These are phyloP conservation scores for Psilocybe sp. DNA, from an alignment of 768 basidiomycete genomes.

Conservation along the genomic window DNA sequence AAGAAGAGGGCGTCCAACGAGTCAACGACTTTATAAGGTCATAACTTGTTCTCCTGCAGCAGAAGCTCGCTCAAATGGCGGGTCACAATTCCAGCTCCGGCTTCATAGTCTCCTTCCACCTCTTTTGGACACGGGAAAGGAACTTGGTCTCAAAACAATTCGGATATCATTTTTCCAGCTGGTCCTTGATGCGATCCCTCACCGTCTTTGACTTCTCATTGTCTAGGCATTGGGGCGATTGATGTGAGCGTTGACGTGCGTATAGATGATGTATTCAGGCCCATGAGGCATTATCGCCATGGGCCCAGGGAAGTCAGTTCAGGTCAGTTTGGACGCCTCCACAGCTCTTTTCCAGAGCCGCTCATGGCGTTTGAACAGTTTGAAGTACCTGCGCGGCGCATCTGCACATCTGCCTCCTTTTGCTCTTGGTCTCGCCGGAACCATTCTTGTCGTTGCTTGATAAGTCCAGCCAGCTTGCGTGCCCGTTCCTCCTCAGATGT, in stretches of 20 bases:
- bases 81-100: constrained; percentile 69
- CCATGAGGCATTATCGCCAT: constrained; percentile 51
- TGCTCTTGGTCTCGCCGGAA: constrained; percentile 70
- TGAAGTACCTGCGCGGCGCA: constrained; percentile 48
- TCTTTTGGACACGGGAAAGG: constrained; percentile 59
- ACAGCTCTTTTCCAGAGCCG: constrained; percentile 54
- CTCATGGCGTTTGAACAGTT: constrained; percentile 60
- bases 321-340: constrained; percentile 42
- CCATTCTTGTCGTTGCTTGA: constrained; percentile 62
- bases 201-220: constrained; percentile 47
- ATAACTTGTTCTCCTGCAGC: constrained; percentile 39
- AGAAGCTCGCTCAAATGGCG: constrained; percentile 71
- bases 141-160: constrained; percentile 77
- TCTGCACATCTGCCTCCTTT: constrained; percentile 51
- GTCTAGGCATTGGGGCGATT: constrained; percentile 52
- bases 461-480: constrained; percentile 61
- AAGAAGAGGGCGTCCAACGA: not conserved
- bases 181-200: constrained; percentile 76
- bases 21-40: not conserved
- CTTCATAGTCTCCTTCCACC: constrained; percentile 63
- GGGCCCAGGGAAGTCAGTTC: constrained; percentile 77
- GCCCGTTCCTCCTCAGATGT: constrained; percentile 54
- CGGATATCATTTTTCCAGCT: constrained; percentile 76
- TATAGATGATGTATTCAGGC: constrained; percentile 60
- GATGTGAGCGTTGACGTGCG: constrained; percentile 60